Evolutionary conservation across 495 filamentous ascomycete genomes (phyloP).

Genomic region (Bacidia gigantensis): DNA sequence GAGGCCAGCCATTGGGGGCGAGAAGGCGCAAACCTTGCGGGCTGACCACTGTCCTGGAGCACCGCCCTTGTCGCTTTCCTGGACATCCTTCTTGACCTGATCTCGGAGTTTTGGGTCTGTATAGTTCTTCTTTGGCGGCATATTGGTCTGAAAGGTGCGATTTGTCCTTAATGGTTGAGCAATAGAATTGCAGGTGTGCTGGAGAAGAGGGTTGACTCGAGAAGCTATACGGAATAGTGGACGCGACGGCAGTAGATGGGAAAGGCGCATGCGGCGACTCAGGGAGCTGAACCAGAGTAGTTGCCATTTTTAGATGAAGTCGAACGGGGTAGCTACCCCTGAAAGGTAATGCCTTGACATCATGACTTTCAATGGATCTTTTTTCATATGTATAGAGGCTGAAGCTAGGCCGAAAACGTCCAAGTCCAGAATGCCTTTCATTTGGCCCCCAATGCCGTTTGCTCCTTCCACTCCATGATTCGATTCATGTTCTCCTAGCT

Average conservation of each 20-base stretch:
- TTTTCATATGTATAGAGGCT: background rate
- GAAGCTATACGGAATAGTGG: background rate
- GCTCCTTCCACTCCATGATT: background rate
- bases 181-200: background rate
- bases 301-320: background rate
- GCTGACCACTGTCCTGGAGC: conserved; percentile 38
- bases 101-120: conserved; percentile 35
- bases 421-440: background rate
- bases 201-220: background rate
- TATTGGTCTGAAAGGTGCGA: conserved; percentile 11
- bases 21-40: conserved; percentile 29
- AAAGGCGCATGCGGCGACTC: background rate
- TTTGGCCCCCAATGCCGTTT: background rate
- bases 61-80: conserved; percentile 34
- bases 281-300: background rate
- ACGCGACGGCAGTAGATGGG: background rate
- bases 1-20: too few species aligned
- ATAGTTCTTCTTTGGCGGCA: conserved; percentile 36
- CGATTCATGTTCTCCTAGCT: too few species aligned
- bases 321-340: background rate
- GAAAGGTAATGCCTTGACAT: background rate
- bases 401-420: background rate
- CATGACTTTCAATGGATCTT: background rate
- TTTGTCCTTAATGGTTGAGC: background rate
- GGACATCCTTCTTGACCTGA: conserved; percentile 34